Percentiles rank a stretch among this genome's conserved stretches.
phyloP scores from a whole-genome alignment of 768 basidiomycete genomes.

The Boletus rubescentipes region DNA sequence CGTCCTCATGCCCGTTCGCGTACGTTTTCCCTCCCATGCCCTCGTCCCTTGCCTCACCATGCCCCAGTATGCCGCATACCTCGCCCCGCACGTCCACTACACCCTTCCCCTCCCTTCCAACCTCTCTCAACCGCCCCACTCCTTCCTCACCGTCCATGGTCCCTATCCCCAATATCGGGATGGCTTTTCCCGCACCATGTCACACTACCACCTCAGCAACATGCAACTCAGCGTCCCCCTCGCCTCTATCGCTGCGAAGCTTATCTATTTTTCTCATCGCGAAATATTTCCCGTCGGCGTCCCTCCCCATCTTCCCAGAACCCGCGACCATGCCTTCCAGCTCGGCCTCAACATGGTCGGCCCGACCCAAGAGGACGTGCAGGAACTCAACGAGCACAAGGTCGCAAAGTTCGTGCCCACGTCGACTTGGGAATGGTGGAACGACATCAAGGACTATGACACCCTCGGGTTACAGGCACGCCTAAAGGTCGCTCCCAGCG shows the following conservation, averaged over 20 bases:
- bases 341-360: conserved; percentile 28
- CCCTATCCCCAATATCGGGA: conserved; percentile 47
- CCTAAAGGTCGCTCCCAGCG: conserved; percentile 37
- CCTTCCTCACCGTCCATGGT: conserved; percentile 42
- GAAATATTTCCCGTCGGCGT: conserved; percentile 48
- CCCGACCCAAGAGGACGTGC: conserved; percentile 59
- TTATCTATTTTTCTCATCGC: conserved; percentile 59
- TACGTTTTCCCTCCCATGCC: conserved; percentile 16
- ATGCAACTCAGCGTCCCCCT: conserved; percentile 40
- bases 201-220: conserved; percentile 32
- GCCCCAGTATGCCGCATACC: conserved; percentile 51
- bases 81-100: conserved; percentile 64
- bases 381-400: conserved; percentile 50
- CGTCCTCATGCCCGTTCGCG: conserved; percentile 51
- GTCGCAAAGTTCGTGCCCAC: conserved; percentile 32
- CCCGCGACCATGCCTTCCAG: conserved; percentile 30
- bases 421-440: conserved; percentile 24
- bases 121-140: conserved; percentile 20
- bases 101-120: conserved; percentile 44
- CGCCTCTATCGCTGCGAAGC: conserved; percentile 55
- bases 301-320: conserved; percentile 37
- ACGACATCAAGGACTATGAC: conserved; percentile 16
- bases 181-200: conserved; percentile 30
- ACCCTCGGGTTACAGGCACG: conserved; percentile 24
- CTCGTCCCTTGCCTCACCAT: conserved; percentile 3